Evolutionary conservation across 2,329 filamentous ascomycete genomes (phyloP).

Genomic region (Cercospora zeae-maydis): DNA sequence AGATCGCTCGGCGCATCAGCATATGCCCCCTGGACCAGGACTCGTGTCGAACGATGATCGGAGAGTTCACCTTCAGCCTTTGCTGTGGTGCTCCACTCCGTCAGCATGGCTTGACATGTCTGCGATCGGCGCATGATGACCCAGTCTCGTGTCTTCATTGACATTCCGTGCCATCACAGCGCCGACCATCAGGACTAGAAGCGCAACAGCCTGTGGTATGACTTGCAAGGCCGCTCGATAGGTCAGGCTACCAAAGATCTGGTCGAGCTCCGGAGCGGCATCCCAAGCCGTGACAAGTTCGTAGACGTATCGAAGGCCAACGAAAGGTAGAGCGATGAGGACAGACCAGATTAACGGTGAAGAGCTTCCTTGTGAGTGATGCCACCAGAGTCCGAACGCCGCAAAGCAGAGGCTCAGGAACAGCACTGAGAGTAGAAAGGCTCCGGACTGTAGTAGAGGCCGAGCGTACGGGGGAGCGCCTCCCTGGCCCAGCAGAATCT

Average conservation of each 20-base stretch:
- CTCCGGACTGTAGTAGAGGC: slow-evolving; percentile 4
- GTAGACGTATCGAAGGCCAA: slow-evolving; percentile 10
- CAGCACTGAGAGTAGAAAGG: slow-evolving; percentile 2
- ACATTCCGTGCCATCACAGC: slow-evolving; percentile 9
- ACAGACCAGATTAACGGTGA: slow-evolving; percentile 11
- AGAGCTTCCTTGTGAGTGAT: slow-evolving; percentile 7
- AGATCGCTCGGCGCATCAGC: background rate
- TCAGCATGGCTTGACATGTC: background rate
- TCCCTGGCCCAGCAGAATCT: background rate
- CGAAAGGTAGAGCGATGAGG: slow-evolving; percentile 5
- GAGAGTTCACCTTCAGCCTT: background rate
- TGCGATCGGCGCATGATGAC: background rate
- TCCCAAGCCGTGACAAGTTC: slow-evolving; percentile 9
- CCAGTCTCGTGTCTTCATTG: background rate
- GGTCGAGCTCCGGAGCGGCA: slow-evolving; percentile 1
- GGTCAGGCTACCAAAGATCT: slow-evolving; percentile 6
- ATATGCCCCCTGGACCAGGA: too few relatives aligned
- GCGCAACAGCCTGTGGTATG: slow-evolving; percentile 4
- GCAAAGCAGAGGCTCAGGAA: slow-evolving; percentile 1
- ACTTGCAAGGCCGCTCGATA: slow-evolving; percentile 6
- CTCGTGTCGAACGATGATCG: too few relatives aligned
- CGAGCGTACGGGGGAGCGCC: slow-evolving; percentile 1
- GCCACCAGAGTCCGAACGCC: slow-evolving; percentile 1
- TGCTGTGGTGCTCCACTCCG: background rate
- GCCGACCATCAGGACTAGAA: slow-evolving; percentile 9